Base-by-base conservation (phyloP, 2,329 filamentous ascomycete genomes). In the Penicillium sp. region DNA sequence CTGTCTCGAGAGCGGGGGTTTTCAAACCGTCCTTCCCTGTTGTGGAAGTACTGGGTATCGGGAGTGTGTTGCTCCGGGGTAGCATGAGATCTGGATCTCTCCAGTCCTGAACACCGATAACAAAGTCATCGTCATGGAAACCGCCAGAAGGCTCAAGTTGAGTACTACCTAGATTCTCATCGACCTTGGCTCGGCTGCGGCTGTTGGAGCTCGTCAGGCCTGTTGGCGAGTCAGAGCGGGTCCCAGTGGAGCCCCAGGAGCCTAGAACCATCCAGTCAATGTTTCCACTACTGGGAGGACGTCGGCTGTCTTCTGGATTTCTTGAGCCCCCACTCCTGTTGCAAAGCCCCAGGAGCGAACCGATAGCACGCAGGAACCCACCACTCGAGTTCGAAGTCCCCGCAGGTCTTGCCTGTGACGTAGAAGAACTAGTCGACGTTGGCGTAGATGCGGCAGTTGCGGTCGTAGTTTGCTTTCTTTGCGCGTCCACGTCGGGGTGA, bases 91-190 rank as follows among this genome's bases (percentile, higher is more conserved):
- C 86, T 4, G 86, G 84, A 60, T 93, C 87, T 51, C 86, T 78
- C 87, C 87, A 91, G 59, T 93, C 87, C 51, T 93, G 85, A 9
- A 89, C 81, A n/a, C 86, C 87, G 54, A 91, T 90, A 30, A 86
- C 76, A 59, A 90, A 91, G 41, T 76, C 79, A 60, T 88, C 83
- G 32, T 71, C 60, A 48, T 68, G 67, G 8, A 53, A 42, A 27
- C 53, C 53, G 14, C 54, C 51, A n/a, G 60, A 47, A 7, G 53
- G 45, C 6, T 54, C 57, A 2, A 55, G 36, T 6, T 57, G 53
- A 17, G 56, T 56, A 13, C 46, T 43, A 17, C 48, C 40, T 11
- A 37, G 16, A n/a, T 26, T 42, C 18, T 38, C 33, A 7, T 42
- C 45, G 1, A 25, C 5, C 31, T 53, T 56, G 31, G 20, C 38